phyloP scores from a whole-genome alignment of 306 rosid species.

The Prunus fruticosa region DNA sequence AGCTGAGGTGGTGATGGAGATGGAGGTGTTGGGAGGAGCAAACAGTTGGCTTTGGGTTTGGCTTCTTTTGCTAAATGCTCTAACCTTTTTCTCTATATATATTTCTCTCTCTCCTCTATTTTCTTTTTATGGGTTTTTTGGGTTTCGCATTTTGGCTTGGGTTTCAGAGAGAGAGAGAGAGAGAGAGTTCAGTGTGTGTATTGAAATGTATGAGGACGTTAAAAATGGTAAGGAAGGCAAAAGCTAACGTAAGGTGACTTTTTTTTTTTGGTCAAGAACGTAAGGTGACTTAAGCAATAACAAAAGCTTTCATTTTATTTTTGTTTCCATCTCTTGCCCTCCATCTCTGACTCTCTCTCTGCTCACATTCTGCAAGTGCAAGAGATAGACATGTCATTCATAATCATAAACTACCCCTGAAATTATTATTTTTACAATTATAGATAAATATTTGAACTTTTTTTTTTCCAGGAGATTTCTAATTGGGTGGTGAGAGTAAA shows the following conservation, averaged over 20 bases:
- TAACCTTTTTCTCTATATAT: neutral
- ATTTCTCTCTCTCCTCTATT: no score
- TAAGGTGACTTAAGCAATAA: constrained; percentile 27
- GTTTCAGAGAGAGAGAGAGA: constrained; percentile 6
- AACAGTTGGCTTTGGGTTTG: constrained; percentile 22
- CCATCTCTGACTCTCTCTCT: neutral
- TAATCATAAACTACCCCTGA: neutral
- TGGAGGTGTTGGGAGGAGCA: constrained; percentile 19
- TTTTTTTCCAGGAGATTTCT: neutral
- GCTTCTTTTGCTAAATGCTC: constrained; percentile 16
- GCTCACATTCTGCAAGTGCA: neutral
- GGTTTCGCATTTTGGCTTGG: neutral
- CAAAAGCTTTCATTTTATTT: neutral
- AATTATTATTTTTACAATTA: neutral
- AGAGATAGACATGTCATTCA: neutral
- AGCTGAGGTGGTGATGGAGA: constrained; percentile 23
- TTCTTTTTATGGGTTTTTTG: neutral
- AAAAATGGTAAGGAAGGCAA: neutral
- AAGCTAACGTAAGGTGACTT: constrained; percentile 36
- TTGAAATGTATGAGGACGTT: constrained; percentile 1
- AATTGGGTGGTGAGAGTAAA: neutral
- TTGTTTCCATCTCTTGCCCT: neutral
- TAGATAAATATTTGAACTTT: neutral
- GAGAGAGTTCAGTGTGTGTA: neutral
- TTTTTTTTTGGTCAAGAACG: no score